Percentiles rank a stretch among this genome's conserved stretches.
Conservation (phyloP, 306 rosid genomes). For the Pueraria montana region DNA sequence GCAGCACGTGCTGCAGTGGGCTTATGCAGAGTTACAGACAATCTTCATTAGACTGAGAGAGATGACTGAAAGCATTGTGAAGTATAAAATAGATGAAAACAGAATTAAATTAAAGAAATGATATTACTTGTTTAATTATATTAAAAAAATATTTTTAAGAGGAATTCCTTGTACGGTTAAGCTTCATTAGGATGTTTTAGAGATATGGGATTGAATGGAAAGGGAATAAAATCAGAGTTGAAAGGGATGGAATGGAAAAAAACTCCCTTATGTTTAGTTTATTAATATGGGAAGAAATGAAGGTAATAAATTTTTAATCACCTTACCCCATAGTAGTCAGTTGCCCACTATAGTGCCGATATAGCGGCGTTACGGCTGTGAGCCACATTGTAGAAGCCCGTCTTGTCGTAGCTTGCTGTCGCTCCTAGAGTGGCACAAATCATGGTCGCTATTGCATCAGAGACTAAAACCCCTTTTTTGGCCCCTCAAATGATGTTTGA, state of each 20-base stretch:
- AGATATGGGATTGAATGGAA: background rate
- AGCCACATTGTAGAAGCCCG: background rate
- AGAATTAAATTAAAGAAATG: no score
- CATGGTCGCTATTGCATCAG: background rate
- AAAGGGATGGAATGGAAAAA: background rate
- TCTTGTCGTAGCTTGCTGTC: background rate
- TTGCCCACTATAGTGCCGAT: background rate
- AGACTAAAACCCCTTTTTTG: background rate
- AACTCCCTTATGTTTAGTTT: background rate
- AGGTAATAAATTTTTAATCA: background rate
- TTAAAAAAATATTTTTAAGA: no score
- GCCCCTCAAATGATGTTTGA: background rate
- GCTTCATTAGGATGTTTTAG: background rate
- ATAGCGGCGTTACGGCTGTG: background rate
- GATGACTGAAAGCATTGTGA: no score
- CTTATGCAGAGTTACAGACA: no score
- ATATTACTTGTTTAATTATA: no score
- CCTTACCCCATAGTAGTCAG: background rate
- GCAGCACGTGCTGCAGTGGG: no score
- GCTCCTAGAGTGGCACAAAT: background rate
- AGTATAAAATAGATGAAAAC: no score
- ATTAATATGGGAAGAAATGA: conserved; percentile 10
- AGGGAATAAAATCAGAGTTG: background rate
- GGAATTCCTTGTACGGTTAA: background rate
- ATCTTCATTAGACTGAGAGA: no score